Conservation (phyloP, 2,329 filamentous ascomycete genomes). For the Sporothrix pallida region DNA sequence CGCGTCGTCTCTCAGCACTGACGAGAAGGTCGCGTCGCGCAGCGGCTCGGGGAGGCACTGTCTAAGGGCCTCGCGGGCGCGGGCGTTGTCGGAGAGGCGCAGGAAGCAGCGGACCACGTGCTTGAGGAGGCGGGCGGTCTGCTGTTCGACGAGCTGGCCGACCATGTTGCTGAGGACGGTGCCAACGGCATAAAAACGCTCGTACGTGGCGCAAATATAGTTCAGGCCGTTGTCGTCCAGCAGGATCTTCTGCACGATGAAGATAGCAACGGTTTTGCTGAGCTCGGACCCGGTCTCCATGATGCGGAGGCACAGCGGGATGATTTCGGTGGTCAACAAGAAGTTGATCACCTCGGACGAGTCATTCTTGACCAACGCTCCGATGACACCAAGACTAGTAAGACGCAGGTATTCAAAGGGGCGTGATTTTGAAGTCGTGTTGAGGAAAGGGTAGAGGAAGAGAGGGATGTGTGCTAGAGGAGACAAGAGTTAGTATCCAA, state of each 20-base stretch:
- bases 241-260: constrained; percentile 98
- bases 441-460: constrained; percentile 97
- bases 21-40: constrained; percentile 96
- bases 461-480: constrained; percentile 87
- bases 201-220: constrained; percentile 98
- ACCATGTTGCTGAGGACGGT: constrained; percentile 99
- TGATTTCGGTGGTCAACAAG: constrained; percentile 96
- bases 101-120: constrained; percentile 98
- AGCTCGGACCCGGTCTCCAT: constrained; percentile 99
- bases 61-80: constrained; percentile 89
- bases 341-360: constrained; percentile 99
- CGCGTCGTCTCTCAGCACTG: constrained; percentile 93
- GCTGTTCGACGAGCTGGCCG: constrained; percentile 93
- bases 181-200: constrained; percentile 96
- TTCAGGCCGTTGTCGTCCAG: constrained; percentile 95
- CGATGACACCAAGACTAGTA: constrained; percentile 94
- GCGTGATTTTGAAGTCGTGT: constrained; percentile 96
- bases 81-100: constrained; percentile 94
- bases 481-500: constrained; percentile 4
- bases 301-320: constrained; percentile 93
- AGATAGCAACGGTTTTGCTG: constrained; percentile 98
- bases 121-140: constrained; percentile 93
- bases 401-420: constrained; percentile 97
- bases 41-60: constrained; percentile 98
- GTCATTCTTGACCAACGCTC: constrained; percentile 97